These are phyloP conservation scores for Crithidia mellificae DNA, from an alignment of 208 protist genomes.

Conservation along the genomic window DNA sequence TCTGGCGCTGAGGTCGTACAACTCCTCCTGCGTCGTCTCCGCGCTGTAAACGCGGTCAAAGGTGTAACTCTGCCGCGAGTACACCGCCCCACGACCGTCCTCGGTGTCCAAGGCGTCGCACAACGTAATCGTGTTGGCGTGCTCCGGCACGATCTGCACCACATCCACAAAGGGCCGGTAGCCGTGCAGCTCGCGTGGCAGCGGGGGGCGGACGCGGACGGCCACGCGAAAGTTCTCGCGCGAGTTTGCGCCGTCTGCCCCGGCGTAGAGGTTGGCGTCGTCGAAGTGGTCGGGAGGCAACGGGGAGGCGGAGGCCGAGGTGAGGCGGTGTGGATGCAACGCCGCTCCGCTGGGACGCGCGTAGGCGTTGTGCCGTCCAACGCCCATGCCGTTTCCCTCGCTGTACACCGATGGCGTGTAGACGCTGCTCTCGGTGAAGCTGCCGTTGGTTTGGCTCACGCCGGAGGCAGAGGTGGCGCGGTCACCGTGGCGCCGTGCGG, in stretches of 20 bases:
- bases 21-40: slow-evolving; percentile 51
- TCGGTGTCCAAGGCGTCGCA: slow-evolving; percentile 75
- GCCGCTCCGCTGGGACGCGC: too few species aligned
- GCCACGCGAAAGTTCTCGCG: slow-evolving; percentile 82
- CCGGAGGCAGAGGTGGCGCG: slow-evolving; percentile 12
- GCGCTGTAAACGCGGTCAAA: slow-evolving; percentile 72
- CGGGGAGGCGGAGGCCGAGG: slow-evolving; percentile 9
- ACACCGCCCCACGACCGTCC: slow-evolving; percentile 53
- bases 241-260: slow-evolving; percentile 12
- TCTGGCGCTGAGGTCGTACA: slow-evolving; percentile 78
- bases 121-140: slow-evolving; percentile 61
- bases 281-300: slow-evolving; percentile 31
- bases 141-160: slow-evolving; percentile 51
- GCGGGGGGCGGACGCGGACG: slow-evolving; percentile 85
- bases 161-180: slow-evolving; percentile 66
- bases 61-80: slow-evolving; percentile 73
- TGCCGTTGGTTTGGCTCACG: slow-evolving; percentile 19
- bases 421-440: slow-evolving; percentile 20
- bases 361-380: neutral
- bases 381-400: neutral
- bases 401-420: slow-evolving; percentile 22
- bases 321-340: too few species aligned
- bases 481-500: slow-evolving; percentile 8
- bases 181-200: slow-evolving; percentile 76
- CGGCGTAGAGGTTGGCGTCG: slow-evolving; percentile 31